Base-by-base conservation (phyloP, 768 basidiomycete species). In the Nidularia pulvinata region DNA sequence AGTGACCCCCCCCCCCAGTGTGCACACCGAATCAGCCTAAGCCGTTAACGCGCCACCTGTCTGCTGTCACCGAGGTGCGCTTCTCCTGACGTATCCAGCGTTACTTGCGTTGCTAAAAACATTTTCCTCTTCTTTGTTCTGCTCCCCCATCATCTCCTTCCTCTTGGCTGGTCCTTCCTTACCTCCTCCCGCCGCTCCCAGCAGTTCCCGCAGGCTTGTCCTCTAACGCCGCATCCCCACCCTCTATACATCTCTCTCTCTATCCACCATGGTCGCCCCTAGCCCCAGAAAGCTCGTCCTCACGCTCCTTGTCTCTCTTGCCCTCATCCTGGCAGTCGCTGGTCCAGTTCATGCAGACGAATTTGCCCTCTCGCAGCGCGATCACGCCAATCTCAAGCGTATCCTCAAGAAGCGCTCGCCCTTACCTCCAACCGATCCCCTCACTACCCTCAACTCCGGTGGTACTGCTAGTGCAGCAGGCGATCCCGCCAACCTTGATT, bases 381-480 rank as follows among this genome's bases (percentile, higher is more conserved):
- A 80, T 68, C 85, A 88, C 69, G 74, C 61, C 49, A 72, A 72
- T 61, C 69, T 84, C 61, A 82, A 83, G 62, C 86, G 89, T 61
- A 69, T 92, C 66, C 65, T 91, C 59, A 88, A 78, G 72, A 90
- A 88, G 65, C 86, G 89, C 36, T 64, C 72, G 4, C 74, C 79
- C 1, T 55, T 61, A 43, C 54, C 65, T 51, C 63, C 65, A 52
- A 56, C 56, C 22, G 45, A 25, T 25, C 7, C 7, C 22, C n/a
- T n/a, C n/a, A 19, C 10, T 33, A 53, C 52, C 43, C 39, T 34
- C 13, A 55, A 54, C 54, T 50, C 30, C 53, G 55, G 57, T 19
- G 16, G 53, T 48, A 36, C 59, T n/a, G 48, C 53, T 22, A 57
- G 66, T 48, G 64, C 73, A 55, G 68, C 66, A 54, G 75, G 72